phyloP scores from a whole-genome alignment of 352 stramenopile species.

The Pythium rishiriense region DNA sequence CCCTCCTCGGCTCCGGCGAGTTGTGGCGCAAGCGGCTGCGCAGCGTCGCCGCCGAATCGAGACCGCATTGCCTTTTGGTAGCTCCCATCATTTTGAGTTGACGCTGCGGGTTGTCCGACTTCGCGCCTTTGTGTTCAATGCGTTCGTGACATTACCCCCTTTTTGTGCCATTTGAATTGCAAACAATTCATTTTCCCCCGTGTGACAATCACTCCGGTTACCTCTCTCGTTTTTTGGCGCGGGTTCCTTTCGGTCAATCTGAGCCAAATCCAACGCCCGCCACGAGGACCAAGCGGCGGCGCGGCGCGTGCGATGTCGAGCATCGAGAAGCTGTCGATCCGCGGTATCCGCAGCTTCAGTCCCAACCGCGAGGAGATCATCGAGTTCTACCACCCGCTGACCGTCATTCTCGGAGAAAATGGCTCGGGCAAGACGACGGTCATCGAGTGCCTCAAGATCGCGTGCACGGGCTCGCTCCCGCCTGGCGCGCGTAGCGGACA shows the following conservation, averaged over 20 bases:
- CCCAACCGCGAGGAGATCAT: constrained; percentile 95
- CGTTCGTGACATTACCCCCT: not conserved
- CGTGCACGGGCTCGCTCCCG: constrained; percentile 94
- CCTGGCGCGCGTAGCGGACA: constrained; percentile 88
- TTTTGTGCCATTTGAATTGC: constrained; percentile 17
- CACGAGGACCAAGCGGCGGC: constrained; percentile 1
- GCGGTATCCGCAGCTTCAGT: constrained; percentile 97
- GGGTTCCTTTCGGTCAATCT: constrained; percentile 9
- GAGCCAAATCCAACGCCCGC: not conserved
- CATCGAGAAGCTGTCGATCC: constrained; percentile 99
- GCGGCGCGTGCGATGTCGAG: constrained; percentile 88
- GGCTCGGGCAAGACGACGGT: constrained; percentile 99
- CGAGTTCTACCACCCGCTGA: constrained; percentile 99
- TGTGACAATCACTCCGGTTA: constrained; percentile 23
- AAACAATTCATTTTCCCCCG: constrained; percentile 30
- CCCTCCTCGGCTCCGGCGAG: too few relatives aligned
- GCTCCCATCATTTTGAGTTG: too few relatives aligned
- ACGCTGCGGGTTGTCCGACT: not conserved
- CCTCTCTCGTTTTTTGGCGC: constrained; percentile 18
- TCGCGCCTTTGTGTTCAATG: not conserved
- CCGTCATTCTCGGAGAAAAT: constrained; percentile 97
- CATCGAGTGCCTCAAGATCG: constrained; percentile 99
- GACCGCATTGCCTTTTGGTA: too few relatives aligned
- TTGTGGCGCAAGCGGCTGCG: too few relatives aligned
- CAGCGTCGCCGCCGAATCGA: too few relatives aligned